Conservation (phyloP, 1,284 basidiomycete species). For the Phylloboletellus chloephorus region DNA sequence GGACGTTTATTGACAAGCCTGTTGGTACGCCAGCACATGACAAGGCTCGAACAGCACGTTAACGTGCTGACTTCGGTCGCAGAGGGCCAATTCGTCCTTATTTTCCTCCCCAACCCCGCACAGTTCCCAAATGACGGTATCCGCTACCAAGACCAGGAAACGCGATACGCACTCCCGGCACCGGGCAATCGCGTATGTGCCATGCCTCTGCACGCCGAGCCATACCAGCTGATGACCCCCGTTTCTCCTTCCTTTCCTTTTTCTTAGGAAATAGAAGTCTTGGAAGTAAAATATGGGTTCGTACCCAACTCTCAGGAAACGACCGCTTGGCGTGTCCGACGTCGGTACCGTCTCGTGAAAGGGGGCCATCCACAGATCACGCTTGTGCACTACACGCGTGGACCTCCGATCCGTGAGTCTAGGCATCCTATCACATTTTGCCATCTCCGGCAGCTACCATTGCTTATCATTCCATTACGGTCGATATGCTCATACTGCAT, state of each 20-base stretch:
- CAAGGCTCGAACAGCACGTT: background rate
- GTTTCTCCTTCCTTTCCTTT: no score
- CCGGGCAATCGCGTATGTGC: conserved; percentile 45
- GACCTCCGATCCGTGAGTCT: conserved; percentile 53
- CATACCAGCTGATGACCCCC: background rate
- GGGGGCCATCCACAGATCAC: conserved; percentile 65
- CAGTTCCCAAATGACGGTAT: conserved; percentile 67
- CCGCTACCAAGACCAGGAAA: conserved; percentile 64
- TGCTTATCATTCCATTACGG: no score
- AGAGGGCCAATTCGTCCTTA: conserved; percentile 63
- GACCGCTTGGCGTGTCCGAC: conserved; percentile 56
- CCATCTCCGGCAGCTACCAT: no score
- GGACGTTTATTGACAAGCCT: conserved; percentile 71
- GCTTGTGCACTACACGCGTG: conserved; percentile 68
- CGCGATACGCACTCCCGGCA: conserved; percentile 48
- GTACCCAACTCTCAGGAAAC: conserved; percentile 57
- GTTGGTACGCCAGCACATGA: conserved; percentile 40
- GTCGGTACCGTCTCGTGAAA: conserved; percentile 64
- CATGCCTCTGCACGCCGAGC: no score
- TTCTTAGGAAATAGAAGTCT: conserved; percentile 64
- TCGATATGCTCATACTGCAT: no score
- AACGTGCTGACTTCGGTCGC: background rate
- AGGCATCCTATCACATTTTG: conserved; percentile 3
- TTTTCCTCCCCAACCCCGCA: conserved; percentile 52
- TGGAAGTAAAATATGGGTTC: conserved; percentile 68